Conservation (phyloP, 306 rosid species). For the Psophocarpus tetragonolobus region DNA sequence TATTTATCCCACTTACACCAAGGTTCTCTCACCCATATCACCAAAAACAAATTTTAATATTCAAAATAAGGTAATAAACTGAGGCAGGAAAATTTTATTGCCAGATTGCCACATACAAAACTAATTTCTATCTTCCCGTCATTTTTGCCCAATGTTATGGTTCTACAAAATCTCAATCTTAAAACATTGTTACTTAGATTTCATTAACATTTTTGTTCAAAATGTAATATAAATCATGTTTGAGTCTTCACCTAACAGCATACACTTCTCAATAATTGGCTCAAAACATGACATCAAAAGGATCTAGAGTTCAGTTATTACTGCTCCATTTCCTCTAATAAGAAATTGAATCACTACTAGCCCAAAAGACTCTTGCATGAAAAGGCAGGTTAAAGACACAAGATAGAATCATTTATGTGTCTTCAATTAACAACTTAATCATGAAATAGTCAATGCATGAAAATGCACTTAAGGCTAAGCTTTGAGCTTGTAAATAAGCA, state of each 20-base stretch:
- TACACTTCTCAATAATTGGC: background rate
- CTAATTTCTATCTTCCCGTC: background rate
- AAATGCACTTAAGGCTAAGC: background rate
- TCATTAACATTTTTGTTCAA: background rate
- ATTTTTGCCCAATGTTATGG: background rate
- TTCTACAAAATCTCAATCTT: background rate
- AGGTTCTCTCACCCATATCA: background rate
- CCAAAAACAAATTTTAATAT: conserved; percentile 2
- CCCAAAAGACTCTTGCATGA: background rate
- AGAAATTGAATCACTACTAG: background rate
- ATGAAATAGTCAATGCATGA: background rate
- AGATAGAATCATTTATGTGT: background rate
- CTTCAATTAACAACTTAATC: background rate
- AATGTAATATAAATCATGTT: background rate
- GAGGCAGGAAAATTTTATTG: background rate
- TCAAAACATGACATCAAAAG: background rate
- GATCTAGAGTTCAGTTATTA: background rate
- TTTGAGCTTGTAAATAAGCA: background rate
- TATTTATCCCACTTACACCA: background rate
- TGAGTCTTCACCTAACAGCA: background rate
- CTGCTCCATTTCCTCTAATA: background rate
- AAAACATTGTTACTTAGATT: background rate
- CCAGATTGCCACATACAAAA: background rate
- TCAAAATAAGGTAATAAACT: background rate
- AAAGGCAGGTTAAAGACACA: background rate